Conservation (phyloP, 2,329 filamentous ascomycete genomes). For the Lasiodiplodia hormozganensis region DNA sequence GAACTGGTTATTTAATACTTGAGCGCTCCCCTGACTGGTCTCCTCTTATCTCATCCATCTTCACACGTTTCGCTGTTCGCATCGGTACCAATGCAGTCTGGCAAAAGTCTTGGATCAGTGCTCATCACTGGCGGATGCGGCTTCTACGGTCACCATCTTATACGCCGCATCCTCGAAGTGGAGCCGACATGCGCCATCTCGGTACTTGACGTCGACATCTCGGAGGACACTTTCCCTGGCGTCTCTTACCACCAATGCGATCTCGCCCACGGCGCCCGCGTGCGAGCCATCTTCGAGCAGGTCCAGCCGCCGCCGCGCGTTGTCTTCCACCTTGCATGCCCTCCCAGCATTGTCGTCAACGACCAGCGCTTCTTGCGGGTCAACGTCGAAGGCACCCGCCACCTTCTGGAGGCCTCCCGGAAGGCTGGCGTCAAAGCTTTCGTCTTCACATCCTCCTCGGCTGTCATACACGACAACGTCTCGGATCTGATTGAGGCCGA, state of each 20-base stretch:
- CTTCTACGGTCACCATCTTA: conserved; percentile 32
- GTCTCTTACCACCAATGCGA: conserved; percentile 32
- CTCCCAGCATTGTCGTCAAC: conserved; percentile 25
- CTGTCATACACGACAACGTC: conserved; percentile 34
- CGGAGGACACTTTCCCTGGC: conserved; percentile 21
- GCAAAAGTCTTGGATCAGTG: conserved; percentile 30
- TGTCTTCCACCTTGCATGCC: conserved; percentile 33
- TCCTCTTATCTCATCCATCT: too few relatives aligned
- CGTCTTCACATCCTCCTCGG: conserved; percentile 35
- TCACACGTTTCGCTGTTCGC: too few relatives aligned
- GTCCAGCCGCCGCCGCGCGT: conserved; percentile 29
- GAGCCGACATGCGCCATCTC: conserved; percentile 30
- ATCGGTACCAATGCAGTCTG: conserved; percentile 2
- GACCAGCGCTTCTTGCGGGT: conserved; percentile 26
- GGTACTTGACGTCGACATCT: conserved; percentile 31
- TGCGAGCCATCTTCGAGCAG: conserved; percentile 30
- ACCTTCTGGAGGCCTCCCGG: conserved; percentile 28
- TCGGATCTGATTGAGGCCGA: conserved; percentile 30
- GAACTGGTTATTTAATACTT: too few relatives aligned
- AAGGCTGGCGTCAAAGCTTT: conserved; percentile 31
- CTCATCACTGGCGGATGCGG: conserved; percentile 33
- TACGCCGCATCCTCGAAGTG: conserved; percentile 29
- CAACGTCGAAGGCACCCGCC: conserved; percentile 30
- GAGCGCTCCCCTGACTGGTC: too few relatives aligned
- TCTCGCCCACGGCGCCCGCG: conserved; percentile 24